phyloP scores from a whole-genome alignment of 2,329 filamentous ascomycete species.

The Juglanconis sp. region DNA sequence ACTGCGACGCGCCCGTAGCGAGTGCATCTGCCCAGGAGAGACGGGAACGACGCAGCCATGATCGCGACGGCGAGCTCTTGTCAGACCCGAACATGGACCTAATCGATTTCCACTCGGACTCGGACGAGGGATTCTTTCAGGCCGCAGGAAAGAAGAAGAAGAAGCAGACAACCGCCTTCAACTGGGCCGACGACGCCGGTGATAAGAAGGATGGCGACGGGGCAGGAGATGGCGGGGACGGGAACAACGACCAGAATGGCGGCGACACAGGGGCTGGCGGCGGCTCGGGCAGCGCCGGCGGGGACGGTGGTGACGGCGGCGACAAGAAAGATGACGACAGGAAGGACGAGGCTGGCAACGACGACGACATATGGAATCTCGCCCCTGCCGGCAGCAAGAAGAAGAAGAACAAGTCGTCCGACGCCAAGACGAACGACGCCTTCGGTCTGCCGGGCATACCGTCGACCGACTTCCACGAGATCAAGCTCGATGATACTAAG shows the following conservation, averaged over 20 bases:
- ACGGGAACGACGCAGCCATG: constrained; percentile 3
- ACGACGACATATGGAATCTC: constrained; percentile 51
- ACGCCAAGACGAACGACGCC: constrained; percentile 27
- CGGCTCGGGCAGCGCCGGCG: constrained; percentile 30
- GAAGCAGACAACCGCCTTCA: constrained; percentile 39
- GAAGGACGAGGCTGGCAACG: constrained; percentile 30
- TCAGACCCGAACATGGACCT: constrained; percentile 42
- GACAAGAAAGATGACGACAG: constrained; percentile 36
- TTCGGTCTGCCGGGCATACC: constrained; percentile 23
- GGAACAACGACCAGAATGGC: constrained; percentile 30
- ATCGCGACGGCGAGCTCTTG: constrained; percentile 36
- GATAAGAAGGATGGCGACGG: constrained; percentile 40
- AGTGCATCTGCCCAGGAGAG: constrained; percentile 19
- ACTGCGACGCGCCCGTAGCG: constrained; percentile 22
- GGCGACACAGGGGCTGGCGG: constrained; percentile 29
- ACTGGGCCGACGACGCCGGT: constrained; percentile 42
- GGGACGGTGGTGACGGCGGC: constrained; percentile 34
- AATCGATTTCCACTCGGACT: constrained; percentile 57
- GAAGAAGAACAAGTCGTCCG: constrained; percentile 47
- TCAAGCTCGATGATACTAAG: constrained; percentile 60
- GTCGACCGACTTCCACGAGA: constrained; percentile 58
- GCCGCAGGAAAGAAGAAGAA: constrained; percentile 57
- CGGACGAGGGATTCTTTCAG: constrained; percentile 51
- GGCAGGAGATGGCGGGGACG: constrained; percentile 34
- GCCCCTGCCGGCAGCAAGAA: constrained; percentile 48